Base-by-base conservation (phyloP, 768 basidiomycete species). In the Russula sp. region DNA sequence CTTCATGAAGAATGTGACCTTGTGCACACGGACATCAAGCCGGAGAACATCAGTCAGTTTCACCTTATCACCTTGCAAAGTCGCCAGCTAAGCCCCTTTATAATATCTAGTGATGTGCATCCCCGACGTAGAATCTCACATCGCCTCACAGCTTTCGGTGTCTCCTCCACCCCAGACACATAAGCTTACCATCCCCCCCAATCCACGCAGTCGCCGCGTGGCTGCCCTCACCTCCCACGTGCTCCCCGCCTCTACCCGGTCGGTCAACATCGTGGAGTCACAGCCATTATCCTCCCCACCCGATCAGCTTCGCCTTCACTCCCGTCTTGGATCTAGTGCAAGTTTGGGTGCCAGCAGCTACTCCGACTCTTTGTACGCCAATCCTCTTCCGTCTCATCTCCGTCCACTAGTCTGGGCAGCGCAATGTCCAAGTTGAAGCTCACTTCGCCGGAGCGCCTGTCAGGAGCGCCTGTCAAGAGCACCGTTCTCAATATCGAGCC, bases 21-120 rank as follows among this genome's bases (percentile, higher is more conserved):
- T 46, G 92, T 95, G 30, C 94, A 97, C 72, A 97, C 94, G 24
- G 90, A 92, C 69, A 88, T 95, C 64, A 95, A 97, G 76, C 94
- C 94, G 61, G 94, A 97, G 80, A 97, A 97, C 73, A 93, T 97
- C 64, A 78, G 94, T 95, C 72, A 80, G 92, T 80, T 14, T 69
- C 69, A 26, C 57, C 57, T 51, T 46, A 40, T 30, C 28, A n/a
- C 46, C 24, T 36, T 26, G 10, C 16, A 9, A 10, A 0, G 4
- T 44, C 48, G 38, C 26, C n/a, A 28, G 20, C n/a, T 34, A 57
- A 28, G 28, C 22, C 11, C 11, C 40, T 1, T 38, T 38, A 11
- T 34, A 5, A 51, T 34, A 34, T 34, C 62, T 76, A 92, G 89
- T 92, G 75, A 89, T 92, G 67, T 84, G 87, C 57, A 90, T 92